A percentile compares a stretch with the other conserved stretches of the same genome.
Conservation (phyloP, 345 rosid species). For the Camelina neglecta region DNA sequence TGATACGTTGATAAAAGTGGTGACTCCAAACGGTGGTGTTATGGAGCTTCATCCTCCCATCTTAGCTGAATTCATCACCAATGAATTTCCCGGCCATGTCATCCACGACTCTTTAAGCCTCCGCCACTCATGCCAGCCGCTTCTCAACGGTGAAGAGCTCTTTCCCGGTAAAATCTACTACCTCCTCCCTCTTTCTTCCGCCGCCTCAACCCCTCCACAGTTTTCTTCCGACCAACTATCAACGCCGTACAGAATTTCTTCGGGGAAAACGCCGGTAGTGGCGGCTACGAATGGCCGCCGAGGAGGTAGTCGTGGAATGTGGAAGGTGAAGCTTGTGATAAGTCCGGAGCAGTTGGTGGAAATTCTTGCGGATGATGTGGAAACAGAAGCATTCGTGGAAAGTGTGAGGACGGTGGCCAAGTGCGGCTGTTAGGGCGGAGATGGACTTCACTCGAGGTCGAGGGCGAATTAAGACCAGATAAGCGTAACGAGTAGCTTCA, state of each 20-base stretch:
- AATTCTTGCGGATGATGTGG: slow-evolving; percentile 70
- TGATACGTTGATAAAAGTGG: slow-evolving; percentile 57
- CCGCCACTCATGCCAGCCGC: slow-evolving; percentile 52
- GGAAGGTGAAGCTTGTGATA: slow-evolving; percentile 88
- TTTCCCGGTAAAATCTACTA: slow-evolving; percentile 66
- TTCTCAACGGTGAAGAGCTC: slow-evolving; percentile 67
- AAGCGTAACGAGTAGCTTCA: slow-evolving; percentile 56
- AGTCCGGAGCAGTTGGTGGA: slow-evolving; percentile 73
- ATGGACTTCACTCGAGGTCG: slow-evolving; percentile 38
- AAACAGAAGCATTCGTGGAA: slow-evolving; percentile 82
- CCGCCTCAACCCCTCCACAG: slow-evolving; percentile 27
- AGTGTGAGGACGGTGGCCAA: slow-evolving; percentile 87
- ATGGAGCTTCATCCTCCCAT: slow-evolving; percentile 76
- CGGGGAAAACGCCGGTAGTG: slow-evolving; percentile 41
- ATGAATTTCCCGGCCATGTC: slow-evolving; percentile 80
- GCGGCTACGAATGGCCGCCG: slow-evolving; percentile 57
- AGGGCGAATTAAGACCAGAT: slow-evolving; percentile 56
- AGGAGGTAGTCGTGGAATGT: slow-evolving; percentile 56
- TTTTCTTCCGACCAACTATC: slow-evolving; percentile 20
- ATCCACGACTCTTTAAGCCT: slow-evolving; percentile 56
- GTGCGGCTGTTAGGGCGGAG: slow-evolving; percentile 45
- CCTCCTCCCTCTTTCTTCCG: slow-evolving; percentile 58
- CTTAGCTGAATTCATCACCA: slow-evolving; percentile 70
- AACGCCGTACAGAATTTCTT: slow-evolving; percentile 67
- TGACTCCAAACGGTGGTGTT: slow-evolving; percentile 70